A percentile compares a stretch with the other conserved stretches of the same genome.
These are phyloP conservation scores for Bolboschoenoplectus hybrid DNA, from an alignment of 202 grass and related monocot species.

Conservation along the genomic window DNA sequence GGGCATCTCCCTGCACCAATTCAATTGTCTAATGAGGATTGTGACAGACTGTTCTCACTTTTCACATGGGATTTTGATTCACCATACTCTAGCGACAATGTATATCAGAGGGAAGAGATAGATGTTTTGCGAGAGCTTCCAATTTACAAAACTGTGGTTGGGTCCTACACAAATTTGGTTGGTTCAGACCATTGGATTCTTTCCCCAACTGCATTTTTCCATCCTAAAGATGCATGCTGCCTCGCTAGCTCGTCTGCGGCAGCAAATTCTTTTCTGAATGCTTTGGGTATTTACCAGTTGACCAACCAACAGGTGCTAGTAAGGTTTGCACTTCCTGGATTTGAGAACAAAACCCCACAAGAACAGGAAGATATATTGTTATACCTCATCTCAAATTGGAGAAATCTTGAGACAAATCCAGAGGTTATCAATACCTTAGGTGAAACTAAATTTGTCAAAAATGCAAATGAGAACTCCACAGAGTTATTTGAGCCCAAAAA, in stretches of 20 bases:
- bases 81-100: conserved; percentile 38
- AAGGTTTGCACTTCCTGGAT: conserved; percentile 88
- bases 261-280: conserved; percentile 61
- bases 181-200: conserved; percentile 73
- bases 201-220: conserved; percentile 84
- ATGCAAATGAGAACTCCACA: conserved; percentile 73
- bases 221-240: conserved; percentile 68
- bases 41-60: conserved; percentile 69
- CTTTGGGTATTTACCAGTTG: conserved; percentile 80
- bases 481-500: conserved; percentile 82
- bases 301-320: conserved; percentile 85
- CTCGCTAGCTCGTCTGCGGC: conserved; percentile 59
- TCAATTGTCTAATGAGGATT: conserved; percentile 67
- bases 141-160: conserved; percentile 82
- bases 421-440: conserved; percentile 65
- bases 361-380: conserved; percentile 89
- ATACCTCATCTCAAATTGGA: conserved; percentile 87
- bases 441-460: conserved; percentile 75
- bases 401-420: conserved; percentile 71
- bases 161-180: conserved; percentile 73
- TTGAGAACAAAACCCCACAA: conserved; percentile 72
- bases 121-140: conserved; percentile 87
- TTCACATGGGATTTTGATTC: conserved; percentile 80
- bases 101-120: conserved; percentile 80
- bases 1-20: conserved; percentile 62